phyloP scores from a whole-genome alignment of 2,329 filamentous ascomycete genomes.

The Ophiostoma ulmi region DNA sequence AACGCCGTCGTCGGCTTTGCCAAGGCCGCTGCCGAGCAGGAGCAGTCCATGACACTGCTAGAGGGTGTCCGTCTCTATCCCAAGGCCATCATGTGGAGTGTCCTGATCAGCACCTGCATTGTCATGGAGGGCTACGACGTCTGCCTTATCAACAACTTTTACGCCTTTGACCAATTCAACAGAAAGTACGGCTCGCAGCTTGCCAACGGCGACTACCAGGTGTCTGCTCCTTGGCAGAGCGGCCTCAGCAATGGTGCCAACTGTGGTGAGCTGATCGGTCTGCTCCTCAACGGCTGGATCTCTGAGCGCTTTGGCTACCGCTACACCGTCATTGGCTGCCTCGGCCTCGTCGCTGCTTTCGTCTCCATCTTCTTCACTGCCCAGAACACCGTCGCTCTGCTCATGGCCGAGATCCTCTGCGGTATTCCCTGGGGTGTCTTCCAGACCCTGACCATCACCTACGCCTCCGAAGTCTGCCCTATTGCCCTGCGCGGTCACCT shows the following conservation, averaged over 20 bases:
- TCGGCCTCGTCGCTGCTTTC: conserved; percentile 51
- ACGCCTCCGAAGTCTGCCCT: conserved; percentile 68
- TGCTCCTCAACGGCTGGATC: conserved; percentile 60
- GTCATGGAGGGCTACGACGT: conserved; percentile 89
- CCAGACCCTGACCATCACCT: conserved; percentile 49
- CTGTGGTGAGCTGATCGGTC: conserved; percentile 61
- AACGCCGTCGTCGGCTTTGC: conserved; percentile 41
- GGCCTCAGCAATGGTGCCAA: conserved; percentile 53
- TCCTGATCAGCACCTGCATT: conserved; percentile 86
- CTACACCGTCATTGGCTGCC: conserved; percentile 56
- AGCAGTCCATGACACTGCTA: conserved; percentile 64
- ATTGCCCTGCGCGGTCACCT: conserved; percentile 65
- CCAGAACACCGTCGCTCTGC: conserved; percentile 52
- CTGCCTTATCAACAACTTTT: conserved; percentile 76
- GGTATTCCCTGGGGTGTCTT: conserved; percentile 48
- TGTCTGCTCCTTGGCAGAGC: conserved; percentile 59
- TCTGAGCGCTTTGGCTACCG: conserved; percentile 65
- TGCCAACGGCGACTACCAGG: conserved; percentile 45
- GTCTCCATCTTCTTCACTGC: conserved; percentile 63
- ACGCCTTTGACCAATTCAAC: conserved; percentile 46
- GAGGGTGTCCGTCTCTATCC: conserved; percentile 79
- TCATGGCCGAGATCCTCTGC: conserved; percentile 58
- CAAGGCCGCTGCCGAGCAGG: conserved; percentile 52
- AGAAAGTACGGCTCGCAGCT: conserved; percentile 51
- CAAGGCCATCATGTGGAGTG: conserved; percentile 76